Percentiles rank a stretch among this genome's conserved stretches.
Evolutionary conservation across 148 eudicot genomes (phyloP).

Genomic region (Dysphania ambrosioides): DNA sequence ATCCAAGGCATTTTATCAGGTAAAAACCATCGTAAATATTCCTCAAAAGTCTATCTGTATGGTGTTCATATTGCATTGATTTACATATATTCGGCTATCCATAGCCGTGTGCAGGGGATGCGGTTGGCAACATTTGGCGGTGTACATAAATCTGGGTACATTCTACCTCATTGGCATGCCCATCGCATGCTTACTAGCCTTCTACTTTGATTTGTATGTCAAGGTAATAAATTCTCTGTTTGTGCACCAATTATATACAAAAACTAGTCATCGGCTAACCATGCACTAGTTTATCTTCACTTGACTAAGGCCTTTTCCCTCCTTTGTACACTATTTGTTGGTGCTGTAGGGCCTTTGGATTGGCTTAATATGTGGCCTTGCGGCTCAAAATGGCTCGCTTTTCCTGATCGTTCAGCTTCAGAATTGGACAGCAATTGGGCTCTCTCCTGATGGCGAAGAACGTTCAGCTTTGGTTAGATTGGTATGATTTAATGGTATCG

Average conservation of each 20-base stretch:
- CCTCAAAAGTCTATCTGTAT: too few relatives aligned
- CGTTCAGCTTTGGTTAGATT: too few relatives aligned
- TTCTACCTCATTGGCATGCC: conserved; percentile 71
- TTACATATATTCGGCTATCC: not conserved
- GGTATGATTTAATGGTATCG: too few relatives aligned
- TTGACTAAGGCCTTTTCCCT: too few relatives aligned
- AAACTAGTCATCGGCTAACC: too few relatives aligned
- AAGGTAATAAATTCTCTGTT: conserved; percentile 32
- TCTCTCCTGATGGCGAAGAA: conserved; percentile 8
- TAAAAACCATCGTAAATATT: too few relatives aligned
- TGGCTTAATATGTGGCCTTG: conserved; percentile 24
- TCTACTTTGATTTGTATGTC: conserved; percentile 44
- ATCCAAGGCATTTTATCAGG: conserved; percentile 91
- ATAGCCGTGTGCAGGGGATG: conserved; percentile 82
- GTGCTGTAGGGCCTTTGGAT: too few relatives aligned
- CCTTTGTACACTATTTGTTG: too few relatives aligned
- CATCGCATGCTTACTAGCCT: conserved; percentile 48
- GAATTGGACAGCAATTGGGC: conserved; percentile 8
- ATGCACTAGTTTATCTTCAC: too few relatives aligned
- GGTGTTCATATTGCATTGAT: not conserved
- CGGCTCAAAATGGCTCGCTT: conserved; percentile 13
- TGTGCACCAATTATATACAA: not conserved
- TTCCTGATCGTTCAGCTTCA: conserved; percentile 4
- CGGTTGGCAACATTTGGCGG: conserved; percentile 77
- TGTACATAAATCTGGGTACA: conserved; percentile 52